Evolutionary conservation across 169 alveolate species (phyloP), one percentile per base, ranked within the genome.

Genomic region (Plasmodium gaboni): DNA sequence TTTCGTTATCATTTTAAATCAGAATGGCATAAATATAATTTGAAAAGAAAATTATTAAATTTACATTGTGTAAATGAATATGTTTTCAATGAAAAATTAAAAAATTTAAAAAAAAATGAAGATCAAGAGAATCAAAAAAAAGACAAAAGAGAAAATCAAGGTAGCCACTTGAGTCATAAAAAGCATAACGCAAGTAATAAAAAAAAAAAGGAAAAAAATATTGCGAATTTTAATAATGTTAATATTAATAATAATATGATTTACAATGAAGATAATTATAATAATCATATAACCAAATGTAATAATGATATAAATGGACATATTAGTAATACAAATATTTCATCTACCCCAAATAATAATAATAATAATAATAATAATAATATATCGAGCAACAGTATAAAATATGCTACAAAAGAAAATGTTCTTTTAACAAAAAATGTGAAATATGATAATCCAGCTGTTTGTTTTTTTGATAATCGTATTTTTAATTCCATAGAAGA

Each of bases 21-120:
- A 4, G 97, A 95, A 59, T 95, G 97, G 97, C 97, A 95, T 69
- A 90, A 88, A 13, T 95, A 95, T 76, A 95, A 95, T 87, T 88
- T 94, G 61, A 95, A 95, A 74, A 91, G 97, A 64, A 95, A 95
- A 93, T 85, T 92, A 57, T 72, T 87, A 17, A 88, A 88, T 48
- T 55, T 87, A 48, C 88, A 59, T 59, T 89, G 91, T 15, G 90
- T 92, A 7, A 69, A 85, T 15, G 95, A 92, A n/a, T 26, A 32
- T 53, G 68, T 87, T 42, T 92, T 92, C 72, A 76, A 69, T 61
- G 85, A 92, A 63, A 92, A 92, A 55, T 64, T 92, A 12, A 87
- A 65, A 13, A 70, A 44, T 60, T 64, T 92, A 61, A 63, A 85
- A 44, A 80, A 57, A 44, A 51, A 74, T 24, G 67, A 83, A 6